Evolutionary conservation across 148 eudicot species (phyloP).

Genomic region (Persicaria tinctoria): DNA sequence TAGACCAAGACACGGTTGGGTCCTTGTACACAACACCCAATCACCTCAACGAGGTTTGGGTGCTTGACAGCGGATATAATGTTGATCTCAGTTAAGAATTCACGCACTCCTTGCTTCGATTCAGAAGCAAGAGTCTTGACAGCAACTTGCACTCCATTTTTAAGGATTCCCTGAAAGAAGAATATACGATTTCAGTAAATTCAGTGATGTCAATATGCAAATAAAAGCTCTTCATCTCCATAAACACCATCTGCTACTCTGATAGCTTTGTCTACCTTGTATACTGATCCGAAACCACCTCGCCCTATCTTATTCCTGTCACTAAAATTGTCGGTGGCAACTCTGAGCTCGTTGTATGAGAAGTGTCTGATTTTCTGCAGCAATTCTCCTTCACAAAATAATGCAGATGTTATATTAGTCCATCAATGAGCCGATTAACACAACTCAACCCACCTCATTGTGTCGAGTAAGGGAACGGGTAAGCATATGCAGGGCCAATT

Average conservation of each 20-base stretch:
- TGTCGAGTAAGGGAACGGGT: background rate
- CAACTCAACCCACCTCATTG: background rate
- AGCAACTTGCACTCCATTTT: conserved; percentile 62
- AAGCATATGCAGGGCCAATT: background rate
- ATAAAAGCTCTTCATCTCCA: background rate
- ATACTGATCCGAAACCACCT: conserved; percentile 11
- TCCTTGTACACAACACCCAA: conserved; percentile 82
- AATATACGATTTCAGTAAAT: background rate
- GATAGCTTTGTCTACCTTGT: conserved; percentile 5
- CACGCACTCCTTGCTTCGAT: conserved; percentile 81
- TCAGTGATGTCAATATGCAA: conserved; percentile 6
- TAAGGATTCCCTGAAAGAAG: conserved; percentile 57
- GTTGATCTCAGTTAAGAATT: conserved; percentile 80
- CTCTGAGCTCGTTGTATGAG: conserved; percentile 8
- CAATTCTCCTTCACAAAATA: conserved; percentile 13
- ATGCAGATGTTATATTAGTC: background rate
- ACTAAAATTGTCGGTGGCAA: conserved; percentile 13
- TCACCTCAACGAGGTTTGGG: conserved; percentile 70
- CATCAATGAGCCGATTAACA: background rate
- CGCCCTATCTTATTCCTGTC: conserved; percentile 7
- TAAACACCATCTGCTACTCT: background rate
- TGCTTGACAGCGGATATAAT: conserved; percentile 75
- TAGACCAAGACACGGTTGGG: conserved; percentile 68
- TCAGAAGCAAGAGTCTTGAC: conserved; percentile 77
- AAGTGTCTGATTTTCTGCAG: conserved; percentile 10